Base-by-base conservation (phyloP, 768 basidiomycete genomes). In the Boletales sp. region DNA sequence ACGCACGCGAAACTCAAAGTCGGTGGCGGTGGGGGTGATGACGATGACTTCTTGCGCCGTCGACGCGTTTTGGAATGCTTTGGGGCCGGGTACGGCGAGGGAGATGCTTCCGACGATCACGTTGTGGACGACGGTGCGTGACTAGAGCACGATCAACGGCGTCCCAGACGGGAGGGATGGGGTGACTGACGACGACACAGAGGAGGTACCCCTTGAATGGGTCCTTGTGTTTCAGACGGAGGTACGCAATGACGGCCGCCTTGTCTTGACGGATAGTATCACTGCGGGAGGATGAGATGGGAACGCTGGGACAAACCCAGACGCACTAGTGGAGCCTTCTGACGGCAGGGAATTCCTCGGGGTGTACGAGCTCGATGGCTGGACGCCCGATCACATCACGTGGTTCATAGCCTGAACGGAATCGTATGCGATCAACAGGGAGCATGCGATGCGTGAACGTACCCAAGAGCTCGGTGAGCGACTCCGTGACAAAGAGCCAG, bases 1-100 rank as follows among this genome's bases (percentile, higher is more conserved):
- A 54, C 74, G 58, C 58, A 82, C 81, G 52, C 76, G 70, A 61
- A 78, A 78, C 56, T 82, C 74, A 50, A 81, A 78, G 55, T 78
- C 76, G 21, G 71, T 65, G 7, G 78, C 76, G 24, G 66, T 70
- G 32, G 86, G 85, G 1, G 86, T 81, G 45, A 90, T 78, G 29
- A 90, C 81, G 17, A 81, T 81, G 53, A 90, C 81, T 69, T 90
- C 88, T 67, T 89, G 87, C 0, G 88, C 89, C 0, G 88, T 90
- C 13, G 87, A 87, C 14, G 85, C 86, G 59, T 84, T 89, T 60
- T 90, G 86, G 58, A 90, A 74, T 0, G 86, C 83, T 62, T 88
- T 88, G 19, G 81, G 80, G 8, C 84, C 83, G 9, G 86, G 83
- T 40, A 79, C 78, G 5, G 87, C 87, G 60, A 86, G 87, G 1